phyloP scores from a whole-genome alignment of 345 rosid genomes.

The Eucalyptus cloeziana region DNA sequence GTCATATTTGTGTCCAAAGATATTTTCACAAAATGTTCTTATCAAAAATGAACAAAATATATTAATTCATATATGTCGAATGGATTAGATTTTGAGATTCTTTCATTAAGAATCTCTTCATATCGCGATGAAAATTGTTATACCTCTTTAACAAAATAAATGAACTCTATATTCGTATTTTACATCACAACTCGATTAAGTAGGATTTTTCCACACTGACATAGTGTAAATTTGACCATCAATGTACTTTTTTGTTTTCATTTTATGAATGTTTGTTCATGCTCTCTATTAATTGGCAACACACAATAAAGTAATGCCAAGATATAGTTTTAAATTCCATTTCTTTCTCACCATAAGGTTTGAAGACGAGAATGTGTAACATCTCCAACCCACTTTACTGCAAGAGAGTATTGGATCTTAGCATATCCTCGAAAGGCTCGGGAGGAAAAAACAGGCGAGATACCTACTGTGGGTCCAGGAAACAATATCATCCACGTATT shows the following conservation, averaged over 20 bases:
- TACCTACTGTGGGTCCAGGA: accelerated
- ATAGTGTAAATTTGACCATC: neutral
- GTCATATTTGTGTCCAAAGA: neutral
- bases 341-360: neutral
- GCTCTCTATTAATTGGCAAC: neutral
- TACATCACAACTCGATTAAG: neutral
- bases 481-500: no score
- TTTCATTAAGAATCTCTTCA: neutral
- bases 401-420: neutral
- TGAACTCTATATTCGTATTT: neutral
- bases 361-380: neutral
- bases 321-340: neutral
- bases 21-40: neutral
- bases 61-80: neutral
- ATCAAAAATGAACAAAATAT: neutral
- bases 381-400: neutral
- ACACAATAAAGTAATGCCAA: neutral
- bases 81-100: neutral
- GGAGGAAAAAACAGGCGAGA: no score
- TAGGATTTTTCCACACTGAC: neutral
- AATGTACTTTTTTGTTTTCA: neutral
- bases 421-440: no score
- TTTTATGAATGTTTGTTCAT: neutral
- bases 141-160: neutral
- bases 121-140: neutral